Conservation (phyloP, 2,329 filamentous ascomycete genomes). For the Diaporthe sp. region DNA sequence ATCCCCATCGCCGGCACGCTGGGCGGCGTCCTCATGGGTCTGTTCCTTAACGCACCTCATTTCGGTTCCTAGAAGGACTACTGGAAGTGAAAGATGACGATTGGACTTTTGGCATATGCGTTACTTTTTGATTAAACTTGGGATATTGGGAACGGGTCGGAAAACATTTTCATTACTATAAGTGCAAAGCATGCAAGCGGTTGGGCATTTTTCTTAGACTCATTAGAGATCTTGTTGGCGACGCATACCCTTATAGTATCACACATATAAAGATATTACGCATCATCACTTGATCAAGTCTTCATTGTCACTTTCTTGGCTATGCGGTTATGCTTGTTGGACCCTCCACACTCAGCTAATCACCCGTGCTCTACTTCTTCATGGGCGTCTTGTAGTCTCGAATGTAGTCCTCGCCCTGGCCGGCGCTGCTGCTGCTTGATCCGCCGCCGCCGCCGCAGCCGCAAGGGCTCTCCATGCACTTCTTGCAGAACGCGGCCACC, state of each 20-base stretch:
- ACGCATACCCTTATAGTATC: slow-evolving; percentile 12
- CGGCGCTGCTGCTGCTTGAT: slow-evolving; percentile 23
- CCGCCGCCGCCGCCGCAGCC: too few relatives aligned
- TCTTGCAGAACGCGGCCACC: neutral
- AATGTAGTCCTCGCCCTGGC: neutral
- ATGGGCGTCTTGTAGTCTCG: neutral
- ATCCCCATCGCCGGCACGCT: slow-evolving; percentile 74
- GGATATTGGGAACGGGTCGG: neutral
- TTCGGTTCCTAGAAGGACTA: slow-evolving; percentile 50
- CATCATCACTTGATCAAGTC: neutral
- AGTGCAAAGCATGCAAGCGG: slow-evolving; percentile 2
- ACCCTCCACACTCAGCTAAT: too few relatives aligned
- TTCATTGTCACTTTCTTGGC: neutral
- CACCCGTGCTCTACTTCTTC: neutral
- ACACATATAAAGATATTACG: neutral
- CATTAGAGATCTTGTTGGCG: slow-evolving; percentile 15
- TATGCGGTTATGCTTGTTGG: neutral
- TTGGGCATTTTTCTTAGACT: slow-evolving; percentile 17
- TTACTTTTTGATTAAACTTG: neutral
- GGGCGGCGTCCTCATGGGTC: slow-evolving; percentile 64
- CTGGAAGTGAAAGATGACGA: neutral
- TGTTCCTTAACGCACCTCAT: slow-evolving; percentile 71
- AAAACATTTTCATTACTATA: neutral
- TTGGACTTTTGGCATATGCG: neutral
- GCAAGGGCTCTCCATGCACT: neutral